Evolutionary conservation across 1,139 yeast genomes (phyloP).

Genomic region (Tardiomyces blankii): DNA sequence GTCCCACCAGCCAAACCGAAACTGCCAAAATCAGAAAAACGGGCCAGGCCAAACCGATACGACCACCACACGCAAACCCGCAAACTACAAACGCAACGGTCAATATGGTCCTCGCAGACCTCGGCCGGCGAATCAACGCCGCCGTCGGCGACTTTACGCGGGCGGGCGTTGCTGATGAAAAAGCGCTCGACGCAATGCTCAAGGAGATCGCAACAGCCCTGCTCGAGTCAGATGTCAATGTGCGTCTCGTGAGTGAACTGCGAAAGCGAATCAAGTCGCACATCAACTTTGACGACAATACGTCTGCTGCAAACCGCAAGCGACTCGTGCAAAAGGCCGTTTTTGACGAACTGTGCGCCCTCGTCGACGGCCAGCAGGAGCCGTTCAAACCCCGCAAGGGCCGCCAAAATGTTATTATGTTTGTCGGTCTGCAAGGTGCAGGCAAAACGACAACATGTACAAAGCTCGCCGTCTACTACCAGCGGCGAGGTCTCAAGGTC

Average conservation of each 20-base stretch:
- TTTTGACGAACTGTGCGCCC: constrained; percentile 78
- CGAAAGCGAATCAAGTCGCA: constrained; percentile 61
- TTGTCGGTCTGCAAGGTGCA: constrained; percentile 97
- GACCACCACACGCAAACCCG: no score
- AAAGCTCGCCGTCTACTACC: constrained; percentile 87
- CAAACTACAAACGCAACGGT: background rate
- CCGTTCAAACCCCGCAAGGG: constrained; percentile 85
- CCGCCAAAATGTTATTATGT: constrained; percentile 70
- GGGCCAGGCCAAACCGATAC: no score
- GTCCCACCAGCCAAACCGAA: no score
- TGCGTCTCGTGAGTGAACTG: constrained; percentile 65
- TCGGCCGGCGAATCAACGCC: constrained; percentile 74
- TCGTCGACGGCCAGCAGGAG: constrained; percentile 54
- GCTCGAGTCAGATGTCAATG: constrained; percentile 85
- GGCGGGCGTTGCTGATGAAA: constrained; percentile 45
- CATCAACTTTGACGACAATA: constrained; percentile 41
- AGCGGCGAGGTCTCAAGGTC: constrained; percentile 85
- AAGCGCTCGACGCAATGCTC: constrained; percentile 55
- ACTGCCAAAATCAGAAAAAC: no score
- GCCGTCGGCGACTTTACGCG: constrained; percentile 64
- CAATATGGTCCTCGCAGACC: constrained; percentile 84
- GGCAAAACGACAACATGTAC: constrained; percentile 99
- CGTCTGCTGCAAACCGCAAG: constrained; percentile 41
- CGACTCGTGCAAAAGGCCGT: constrained; percentile 83
- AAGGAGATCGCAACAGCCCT: constrained; percentile 87